Evolutionary conservation across 768 basidiomycete species (phyloP).

Genomic region (Asterophora parasitica): DNA sequence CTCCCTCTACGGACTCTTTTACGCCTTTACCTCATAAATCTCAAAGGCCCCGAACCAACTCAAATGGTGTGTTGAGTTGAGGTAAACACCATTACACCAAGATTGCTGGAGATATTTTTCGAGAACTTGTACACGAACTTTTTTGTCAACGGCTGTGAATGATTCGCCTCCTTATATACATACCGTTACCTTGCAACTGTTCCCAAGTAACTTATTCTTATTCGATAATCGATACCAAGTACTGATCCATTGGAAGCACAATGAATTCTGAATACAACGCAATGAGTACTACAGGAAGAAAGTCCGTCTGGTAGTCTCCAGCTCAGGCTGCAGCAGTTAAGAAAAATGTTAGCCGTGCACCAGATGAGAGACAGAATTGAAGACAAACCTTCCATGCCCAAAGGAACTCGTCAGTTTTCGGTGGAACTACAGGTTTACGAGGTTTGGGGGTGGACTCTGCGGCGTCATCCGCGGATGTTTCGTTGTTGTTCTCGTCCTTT

Average conservation of each 20-base stretch:
- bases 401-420: conserved; percentile 71
- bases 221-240: background rate
- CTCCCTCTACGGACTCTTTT: conserved; percentile 13
- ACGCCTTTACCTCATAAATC: conserved; percentile 10
- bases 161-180: background rate
- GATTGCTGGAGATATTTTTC: background rate
- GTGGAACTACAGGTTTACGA: conserved; percentile 40
- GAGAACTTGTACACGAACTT: background rate
- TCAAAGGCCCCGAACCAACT: background rate
- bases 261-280: background rate
- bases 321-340: conserved; percentile 65
- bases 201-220: background rate
- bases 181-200: background rate
- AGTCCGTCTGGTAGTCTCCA: conserved; percentile 85
- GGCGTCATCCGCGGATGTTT: conserved; percentile 12
- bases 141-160: no score
- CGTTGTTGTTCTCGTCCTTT: conserved; percentile 20
- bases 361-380: background rate
- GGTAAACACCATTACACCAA: background rate
- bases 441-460: conserved; percentile 17
- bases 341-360: conserved; percentile 4
- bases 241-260: background rate
- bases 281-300: conserved; percentile 75
- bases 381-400: conserved; percentile 87
- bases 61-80: background rate